Percentiles rank a stretch among this genome's conserved stretches.
Evolutionary conservation across 345 rosid genomes (phyloP).

Genomic region (Moricandia moricandioides): DNA sequence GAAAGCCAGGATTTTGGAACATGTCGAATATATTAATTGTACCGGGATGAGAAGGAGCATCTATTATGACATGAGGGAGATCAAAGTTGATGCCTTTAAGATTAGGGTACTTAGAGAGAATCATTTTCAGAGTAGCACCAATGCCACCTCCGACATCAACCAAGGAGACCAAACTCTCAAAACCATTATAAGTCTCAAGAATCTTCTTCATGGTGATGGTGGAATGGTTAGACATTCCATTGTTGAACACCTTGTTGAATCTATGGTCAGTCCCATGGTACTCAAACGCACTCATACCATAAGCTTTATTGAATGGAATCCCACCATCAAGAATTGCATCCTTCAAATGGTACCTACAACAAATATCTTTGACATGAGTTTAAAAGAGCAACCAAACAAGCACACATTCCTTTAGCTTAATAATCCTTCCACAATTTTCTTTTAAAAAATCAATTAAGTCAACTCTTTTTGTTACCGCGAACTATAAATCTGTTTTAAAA

Average conservation of each 20-base stretch:
- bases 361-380: background rate
- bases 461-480: background rate
- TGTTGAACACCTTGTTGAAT: slow-evolving; percentile 52
- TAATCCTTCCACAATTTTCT: background rate
- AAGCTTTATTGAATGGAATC: slow-evolving; percentile 42
- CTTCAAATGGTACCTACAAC: slow-evolving; percentile 38
- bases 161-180: slow-evolving; percentile 55
- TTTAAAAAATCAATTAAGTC: background rate
- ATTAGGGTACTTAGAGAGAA: slow-evolving; percentile 60
- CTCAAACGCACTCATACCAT: slow-evolving; percentile 29
- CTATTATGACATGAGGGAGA: slow-evolving; percentile 69
- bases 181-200: slow-evolving; percentile 70
- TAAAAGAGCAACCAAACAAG: background rate
- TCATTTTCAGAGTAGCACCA: slow-evolving; percentile 67
- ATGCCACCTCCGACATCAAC: slow-evolving; percentile 93
- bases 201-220: slow-evolving; percentile 68
- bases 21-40: background rate
- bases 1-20: background rate
- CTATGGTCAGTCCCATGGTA: slow-evolving; percentile 17
- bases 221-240: slow-evolving; percentile 72
- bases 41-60: slow-evolving; percentile 54
- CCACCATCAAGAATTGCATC: slow-evolving; percentile 51
- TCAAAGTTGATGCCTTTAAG: slow-evolving; percentile 87
- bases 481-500: background rate
- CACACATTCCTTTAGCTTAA: background rate